A percentile compares a stretch with the other conserved stretches of the same genome.
These are phyloP conservation scores for Haplosporangium gracile DNA, from an alignment of 192 early-diverging fungal species.

Conservation along the genomic window DNA sequence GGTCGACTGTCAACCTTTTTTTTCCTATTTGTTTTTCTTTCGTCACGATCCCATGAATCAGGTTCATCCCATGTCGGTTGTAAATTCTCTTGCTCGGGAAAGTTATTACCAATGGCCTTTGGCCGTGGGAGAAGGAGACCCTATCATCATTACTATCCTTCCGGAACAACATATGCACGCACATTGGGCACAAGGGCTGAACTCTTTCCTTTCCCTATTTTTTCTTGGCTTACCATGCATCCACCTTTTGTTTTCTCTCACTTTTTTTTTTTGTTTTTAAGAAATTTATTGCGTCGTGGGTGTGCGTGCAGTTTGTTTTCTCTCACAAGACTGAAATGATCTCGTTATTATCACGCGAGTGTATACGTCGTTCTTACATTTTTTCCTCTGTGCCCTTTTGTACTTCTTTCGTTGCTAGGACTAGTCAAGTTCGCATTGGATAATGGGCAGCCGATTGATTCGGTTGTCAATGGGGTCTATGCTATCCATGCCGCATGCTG, in stretches of 20 bases:
- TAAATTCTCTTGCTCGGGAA: background rate
- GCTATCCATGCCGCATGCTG: constrained; percentile 80
- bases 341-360: background rate
- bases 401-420: constrained; percentile 44
- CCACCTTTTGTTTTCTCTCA: background rate
- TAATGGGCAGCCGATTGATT: constrained; percentile 79
- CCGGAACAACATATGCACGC: background rate
- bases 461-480: constrained; percentile 74
- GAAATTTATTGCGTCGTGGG: too few relatives aligned
- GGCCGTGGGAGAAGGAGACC: background rate
- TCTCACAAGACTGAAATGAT: background rate
- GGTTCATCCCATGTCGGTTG: background rate
- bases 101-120: background rate
- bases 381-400: background rate
- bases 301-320: too few relatives aligned
- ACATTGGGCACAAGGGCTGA: background rate
- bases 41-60: background rate
- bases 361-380: background rate
- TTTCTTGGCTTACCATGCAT: background rate
- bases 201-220: background rate
- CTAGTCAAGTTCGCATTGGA: constrained; percentile 76
- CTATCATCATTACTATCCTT: background rate
- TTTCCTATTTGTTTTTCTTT: background rate
- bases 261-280: too few relatives aligned
- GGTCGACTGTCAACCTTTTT: background rate